Base-by-base conservation (phyloP, 768 basidiomycete genomes). In the Coprinopsis sp. region DNA sequence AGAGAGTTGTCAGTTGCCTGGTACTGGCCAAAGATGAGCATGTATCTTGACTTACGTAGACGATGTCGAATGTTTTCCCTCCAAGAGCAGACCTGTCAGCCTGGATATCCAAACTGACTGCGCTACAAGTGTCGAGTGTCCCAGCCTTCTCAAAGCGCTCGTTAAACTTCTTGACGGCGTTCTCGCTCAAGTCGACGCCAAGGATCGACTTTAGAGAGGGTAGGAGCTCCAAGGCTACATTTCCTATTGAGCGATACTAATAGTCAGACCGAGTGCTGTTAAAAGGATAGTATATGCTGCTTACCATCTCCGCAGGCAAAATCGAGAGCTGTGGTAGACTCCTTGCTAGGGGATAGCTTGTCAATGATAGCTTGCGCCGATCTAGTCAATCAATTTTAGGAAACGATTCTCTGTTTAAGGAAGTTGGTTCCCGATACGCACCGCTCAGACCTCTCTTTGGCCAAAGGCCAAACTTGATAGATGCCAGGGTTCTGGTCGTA, bases 251-350 rank as follows among this genome's bases (percentile, higher is more conserved):
- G n/a, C n/a, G 29, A 33, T 18, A 8, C 13, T 43, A 22, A 46
- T 31, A 12, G 21, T 43, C 21, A 47, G 23, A 10, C 18, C 19
- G 11, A 18, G 12, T 11, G 6, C 18, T 6, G 7, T 37, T 18
- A 37, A 37, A 37, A 24, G 14, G 21, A 30, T 22, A 22, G 18
- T 25, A 33, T n/a, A n/a, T 13, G 7, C 19, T n/a, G 19, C 43
- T 23, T 43, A 79, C 82, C 84, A 50, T 74, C 77, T 10, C 85
- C 84, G 57, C 84, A 87, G 4, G 84, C 84, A 53, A 73, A 87
- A 51, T 87, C 86, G 69, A 88, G 64, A 18, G 80, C 68, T 3
- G 62, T 66, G 6, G 84, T 85, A 10, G 47, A 54, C 33, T 75
- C 70, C 37, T 74, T 73, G 44, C 77, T 64, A 52, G 85, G 78